Base-by-base conservation (phyloP, 805 yeast genomes). In the Cyberlindnera sargentensis region DNA sequence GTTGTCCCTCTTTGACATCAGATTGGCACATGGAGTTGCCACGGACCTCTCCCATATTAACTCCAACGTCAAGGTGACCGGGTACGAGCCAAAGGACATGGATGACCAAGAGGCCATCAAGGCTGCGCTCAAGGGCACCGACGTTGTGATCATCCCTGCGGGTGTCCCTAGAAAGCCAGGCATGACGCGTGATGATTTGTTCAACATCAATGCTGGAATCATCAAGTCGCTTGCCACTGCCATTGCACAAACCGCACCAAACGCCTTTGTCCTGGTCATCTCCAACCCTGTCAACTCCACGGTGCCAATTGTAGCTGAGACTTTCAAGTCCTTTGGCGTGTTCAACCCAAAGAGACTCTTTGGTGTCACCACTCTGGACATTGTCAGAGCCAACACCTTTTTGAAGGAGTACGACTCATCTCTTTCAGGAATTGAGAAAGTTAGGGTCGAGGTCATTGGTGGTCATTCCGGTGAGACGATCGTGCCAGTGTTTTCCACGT, bases 401-500 rank as follows among this genome's bases (percentile, higher is more conserved):
- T 33, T 53, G 34, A 50, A 47, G 34, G 78, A 95, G 70, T 89
- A 88, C 40, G 52, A 49, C 30, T 23, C 45, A 3, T 26, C 39
- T 3, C 42, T 46, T 8, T 26, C 39, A 6, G 49, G 46, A 3
- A 34, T 50, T 71, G 84, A 90, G 52, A 75, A 82, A 61, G 33
- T 46, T 32, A 40, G 42, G 20, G 53, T 56, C 7, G 54, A 88
- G 23, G 41, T 38, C 30, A 38, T 89, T 53, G 97, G 96, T 49
- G 97, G 97, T 42, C 97, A 89, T 72, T 86, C 95, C 30, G 96
- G 96, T 51, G 91, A 84, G 61, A 89, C 96, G 40, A 89, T 89
- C 60, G 93, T 89, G 35, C 97, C 97, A 43, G 72, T 89, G 57
- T 58, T 61, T 59, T 43, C 68, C 8, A 51, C 45, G 9, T 38